Conservation (phyloP, 306 rosid genomes). For the Vicia sativa region DNA sequence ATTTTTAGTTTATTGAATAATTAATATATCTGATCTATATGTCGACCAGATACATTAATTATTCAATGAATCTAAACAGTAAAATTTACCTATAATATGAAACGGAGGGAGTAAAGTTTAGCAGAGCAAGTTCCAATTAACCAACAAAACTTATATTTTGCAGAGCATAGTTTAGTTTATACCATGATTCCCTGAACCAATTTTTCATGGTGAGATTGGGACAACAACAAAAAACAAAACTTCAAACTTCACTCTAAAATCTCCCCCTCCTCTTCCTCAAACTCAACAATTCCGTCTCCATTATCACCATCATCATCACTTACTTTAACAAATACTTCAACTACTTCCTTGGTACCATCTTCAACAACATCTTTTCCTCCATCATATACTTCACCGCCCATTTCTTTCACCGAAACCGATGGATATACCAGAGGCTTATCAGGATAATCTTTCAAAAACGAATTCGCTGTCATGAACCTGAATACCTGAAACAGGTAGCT, state of each 20-base stretch:
- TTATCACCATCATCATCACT: conserved; percentile 25
- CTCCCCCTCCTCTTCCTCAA: conserved; percentile 80
- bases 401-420: conserved; percentile 51
- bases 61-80: too few relatives aligned
- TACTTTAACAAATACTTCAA: conserved; percentile 19
- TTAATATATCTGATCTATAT: too few relatives aligned
- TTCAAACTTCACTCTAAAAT: conserved; percentile 51
- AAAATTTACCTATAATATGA: too few relatives aligned
- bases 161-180: too few relatives aligned
- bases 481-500: conserved; percentile 69
- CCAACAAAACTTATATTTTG: too few relatives aligned
- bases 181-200: too few relatives aligned
- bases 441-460: conserved; percentile 68
- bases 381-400: conserved; percentile 27
- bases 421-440: conserved; percentile 70
- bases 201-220: too few relatives aligned
- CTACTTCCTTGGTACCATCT: conserved; percentile 11
- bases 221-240: not conserved
- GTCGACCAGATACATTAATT: too few relatives aligned
- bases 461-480: conserved; percentile 80
- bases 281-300: conserved; percentile 39
- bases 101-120: too few relatives aligned
- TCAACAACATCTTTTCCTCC: conserved; percentile 42
- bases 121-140: too few relatives aligned
- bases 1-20: too few relatives aligned